A percentile compares a stretch with the other conserved stretches of the same genome.
Evolutionary conservation across 2,329 filamentous ascomycete species (phyloP).

Genomic region (Claviceps spartinae): DNA sequence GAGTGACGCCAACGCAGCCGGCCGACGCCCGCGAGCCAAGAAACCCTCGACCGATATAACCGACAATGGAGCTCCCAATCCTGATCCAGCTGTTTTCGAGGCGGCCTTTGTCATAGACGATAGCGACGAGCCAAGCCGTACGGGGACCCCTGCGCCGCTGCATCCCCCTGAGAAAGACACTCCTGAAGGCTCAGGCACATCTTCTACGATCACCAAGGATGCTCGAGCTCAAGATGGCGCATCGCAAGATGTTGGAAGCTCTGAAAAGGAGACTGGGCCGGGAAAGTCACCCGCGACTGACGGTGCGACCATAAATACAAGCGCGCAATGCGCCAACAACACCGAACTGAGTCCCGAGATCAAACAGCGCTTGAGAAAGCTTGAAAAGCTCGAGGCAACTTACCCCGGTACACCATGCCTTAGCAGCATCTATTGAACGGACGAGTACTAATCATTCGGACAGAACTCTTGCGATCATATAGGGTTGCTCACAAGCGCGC

Average conservation of each 20-base stretch:
- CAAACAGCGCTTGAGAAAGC: constrained; percentile 59
- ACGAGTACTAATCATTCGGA: background rate
- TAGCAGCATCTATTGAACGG: too few relatives aligned
- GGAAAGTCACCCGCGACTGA: constrained; percentile 5
- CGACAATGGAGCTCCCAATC: constrained; percentile 34
- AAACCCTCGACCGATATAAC: constrained; percentile 23
- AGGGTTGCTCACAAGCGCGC: constrained; percentile 79
- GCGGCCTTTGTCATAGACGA: constrained; percentile 79
- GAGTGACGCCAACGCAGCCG: constrained; percentile 20
- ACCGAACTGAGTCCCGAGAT: constrained; percentile 61
- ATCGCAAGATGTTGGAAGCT: constrained; percentile 9
- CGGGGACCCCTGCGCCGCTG: constrained; percentile 40
- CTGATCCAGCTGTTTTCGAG: constrained; percentile 81
- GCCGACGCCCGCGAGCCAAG: constrained; percentile 24
- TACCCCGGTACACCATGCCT: constrained; percentile 54
- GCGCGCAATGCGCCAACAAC: constrained; percentile 6
- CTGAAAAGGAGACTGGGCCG: constrained; percentile 12
- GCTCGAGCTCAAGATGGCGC: constrained; percentile 11
- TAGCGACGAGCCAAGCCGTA: constrained; percentile 53
- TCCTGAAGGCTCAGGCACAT: constrained; percentile 8
- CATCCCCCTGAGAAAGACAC: constrained; percentile 23
- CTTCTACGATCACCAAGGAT: constrained; percentile 6
- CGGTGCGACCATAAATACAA: constrained; percentile 3
- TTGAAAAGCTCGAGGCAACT: constrained; percentile 80
- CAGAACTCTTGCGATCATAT: constrained; percentile 83